A percentile compares a stretch with the other conserved stretches of the same genome.
These are phyloP conservation scores for Fusarium luffae DNA, from an alignment of 2,329 filamentous ascomycete genomes.

Conservation along the genomic window DNA sequence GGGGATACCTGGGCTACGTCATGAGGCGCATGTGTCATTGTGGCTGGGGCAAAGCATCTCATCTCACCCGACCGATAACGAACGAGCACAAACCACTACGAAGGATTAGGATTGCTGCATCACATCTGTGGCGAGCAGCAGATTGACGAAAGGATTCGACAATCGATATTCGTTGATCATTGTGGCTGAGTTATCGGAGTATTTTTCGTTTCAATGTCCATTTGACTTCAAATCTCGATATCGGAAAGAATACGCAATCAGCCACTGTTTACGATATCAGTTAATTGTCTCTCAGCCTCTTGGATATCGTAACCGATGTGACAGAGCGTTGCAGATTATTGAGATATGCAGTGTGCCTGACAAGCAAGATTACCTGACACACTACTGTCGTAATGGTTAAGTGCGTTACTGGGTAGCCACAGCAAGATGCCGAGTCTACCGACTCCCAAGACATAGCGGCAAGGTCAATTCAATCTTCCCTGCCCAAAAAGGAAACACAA, in stretches of 20 bases:
- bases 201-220: neutral
- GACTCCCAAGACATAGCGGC: slow-evolving; percentile 18
- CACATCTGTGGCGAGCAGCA: neutral
- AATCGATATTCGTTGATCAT: slow-evolving; percentile 14
- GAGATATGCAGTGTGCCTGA: slow-evolving; percentile 16
- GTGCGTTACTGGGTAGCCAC: slow-evolving; percentile 13
- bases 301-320: slow-evolving; percentile 9
- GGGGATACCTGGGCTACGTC: slow-evolving; percentile 27
- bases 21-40: slow-evolving; percentile 30
- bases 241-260: neutral
- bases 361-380: slow-evolving; percentile 35
- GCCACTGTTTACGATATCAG: neutral
- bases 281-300: slow-evolving; percentile 11
- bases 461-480: slow-evolving; percentile 15
- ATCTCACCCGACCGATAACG: slow-evolving; percentile 7
- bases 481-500: slow-evolving; percentile 25
- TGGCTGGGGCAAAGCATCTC: slow-evolving; percentile 24
- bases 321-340: neutral
- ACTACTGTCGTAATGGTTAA: slow-evolving; percentile 30
- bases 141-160: slow-evolving; percentile 19
- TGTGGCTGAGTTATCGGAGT: slow-evolving; percentile 29
- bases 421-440: slow-evolving; percentile 38
- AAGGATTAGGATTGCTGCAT: neutral
- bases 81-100: neutral
- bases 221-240: slow-evolving; percentile 26